Conservation (phyloP, 2,329 filamentous ascomycete species). For the Didymella pinodella region DNA sequence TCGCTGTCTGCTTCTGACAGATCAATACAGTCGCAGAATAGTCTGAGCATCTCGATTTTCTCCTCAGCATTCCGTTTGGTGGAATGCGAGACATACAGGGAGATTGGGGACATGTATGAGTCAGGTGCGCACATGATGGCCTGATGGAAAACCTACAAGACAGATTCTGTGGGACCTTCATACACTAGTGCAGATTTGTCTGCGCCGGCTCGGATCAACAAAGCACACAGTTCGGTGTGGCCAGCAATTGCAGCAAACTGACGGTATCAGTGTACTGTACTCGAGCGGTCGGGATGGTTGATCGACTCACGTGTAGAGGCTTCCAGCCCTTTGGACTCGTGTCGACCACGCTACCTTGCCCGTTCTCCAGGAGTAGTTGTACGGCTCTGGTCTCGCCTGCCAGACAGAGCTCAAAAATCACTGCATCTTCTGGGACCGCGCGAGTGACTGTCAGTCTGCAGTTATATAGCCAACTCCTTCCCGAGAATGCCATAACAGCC, state of each 20-base stretch:
- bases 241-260: conserved; percentile 26
- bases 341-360: conserved; percentile 24
- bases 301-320: conserved; percentile 18
- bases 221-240: conserved; percentile 20
- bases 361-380: conserved; percentile 17
- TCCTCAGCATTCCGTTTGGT: conserved; percentile 13
- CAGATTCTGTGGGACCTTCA: conserved; percentile 22
- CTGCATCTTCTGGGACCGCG: conserved; percentile 21
- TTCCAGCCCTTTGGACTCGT: conserved; percentile 27
- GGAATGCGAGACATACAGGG: conserved; percentile 19
- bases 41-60: conserved; percentile 26
- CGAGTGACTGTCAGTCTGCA: conserved; percentile 21
- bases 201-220: conserved; percentile 23
- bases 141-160: conserved; percentile 11
- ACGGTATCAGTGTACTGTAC: neutral
- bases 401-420: conserved; percentile 25
- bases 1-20: conserved; percentile 18
- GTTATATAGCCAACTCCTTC: conserved; percentile 22
- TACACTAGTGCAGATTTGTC: conserved; percentile 27
- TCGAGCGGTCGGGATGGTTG: neutral
- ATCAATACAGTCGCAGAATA: conserved; percentile 28
- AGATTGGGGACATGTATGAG: conserved; percentile 15
- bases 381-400: conserved; percentile 24
- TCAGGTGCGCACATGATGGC: neutral
- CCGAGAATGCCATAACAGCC: conserved; percentile 17